Percentiles rank a stretch among this genome's conserved stretches.
These are phyloP conservation scores for Pseudogymnoascus sp. DNA, from an alignment of 2,329 filamentous ascomycete species.

Conservation along the genomic window DNA sequence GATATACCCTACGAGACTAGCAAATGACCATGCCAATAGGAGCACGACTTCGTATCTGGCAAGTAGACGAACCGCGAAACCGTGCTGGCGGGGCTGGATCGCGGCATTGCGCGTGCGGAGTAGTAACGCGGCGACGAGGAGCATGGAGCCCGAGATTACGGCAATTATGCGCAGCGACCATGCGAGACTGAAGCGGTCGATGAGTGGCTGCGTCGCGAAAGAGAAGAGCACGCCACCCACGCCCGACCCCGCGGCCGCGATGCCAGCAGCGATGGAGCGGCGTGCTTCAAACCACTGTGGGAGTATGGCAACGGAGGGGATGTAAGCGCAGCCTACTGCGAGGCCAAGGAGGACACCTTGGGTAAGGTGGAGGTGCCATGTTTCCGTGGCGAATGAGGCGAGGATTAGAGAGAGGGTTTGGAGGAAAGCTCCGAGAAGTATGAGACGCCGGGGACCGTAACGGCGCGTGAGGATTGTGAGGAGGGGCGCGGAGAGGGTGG, in stretches of 20 bases:
- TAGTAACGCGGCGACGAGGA: constrained; percentile 13
- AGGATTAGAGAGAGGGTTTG: constrained; percentile 43
- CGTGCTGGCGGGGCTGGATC: constrained; percentile 11
- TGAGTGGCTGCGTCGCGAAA: constrained; percentile 43
- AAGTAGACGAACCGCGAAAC: constrained; percentile 26
- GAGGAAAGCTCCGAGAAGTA: constrained; percentile 43
- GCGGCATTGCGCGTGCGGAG: constrained; percentile 19
- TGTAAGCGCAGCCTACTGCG: constrained; percentile 54
- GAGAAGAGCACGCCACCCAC: constrained; percentile 47
- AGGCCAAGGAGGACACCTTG: constrained; percentile 54
- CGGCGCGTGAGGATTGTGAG: constrained; percentile 42
- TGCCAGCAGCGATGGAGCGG: constrained; percentile 48
- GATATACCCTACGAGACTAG: constrained; percentile 42
- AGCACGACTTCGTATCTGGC: constrained; percentile 30
- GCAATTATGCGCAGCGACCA: constrained; percentile 46
- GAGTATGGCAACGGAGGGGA: constrained; percentile 45
- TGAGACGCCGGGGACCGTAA: constrained; percentile 41
- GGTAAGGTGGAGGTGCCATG: constrained; percentile 55
- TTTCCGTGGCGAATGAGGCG: constrained; percentile 43
- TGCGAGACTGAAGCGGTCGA: constrained; percentile 40
- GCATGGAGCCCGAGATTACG: constrained; percentile 12
- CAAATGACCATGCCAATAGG: constrained; percentile 36
- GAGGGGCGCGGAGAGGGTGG: constrained; percentile 45
- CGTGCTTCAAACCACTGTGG: constrained; percentile 53
- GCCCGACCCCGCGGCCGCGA: constrained; percentile 47